Evolutionary conservation across 176 grass and related monocot genomes (phyloP).

Genomic region (Triticum monococcum): DNA sequence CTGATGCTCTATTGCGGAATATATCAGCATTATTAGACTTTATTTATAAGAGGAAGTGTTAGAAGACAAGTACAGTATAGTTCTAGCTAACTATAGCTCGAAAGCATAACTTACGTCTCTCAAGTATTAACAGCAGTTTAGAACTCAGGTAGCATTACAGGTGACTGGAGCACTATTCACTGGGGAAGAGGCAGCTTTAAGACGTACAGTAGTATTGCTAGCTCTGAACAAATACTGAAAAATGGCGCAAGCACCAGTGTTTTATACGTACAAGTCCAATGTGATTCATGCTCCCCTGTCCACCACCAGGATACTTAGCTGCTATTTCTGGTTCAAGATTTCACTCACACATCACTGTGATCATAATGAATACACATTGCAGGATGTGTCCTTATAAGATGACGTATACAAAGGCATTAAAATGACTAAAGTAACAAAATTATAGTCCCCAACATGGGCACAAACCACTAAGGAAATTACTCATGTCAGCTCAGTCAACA

Average conservation of each 20-base stretch:
- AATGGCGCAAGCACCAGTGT: neutral
- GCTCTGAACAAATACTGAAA: neutral
- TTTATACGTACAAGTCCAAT: neutral
- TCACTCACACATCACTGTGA: neutral
- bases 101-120: neutral
- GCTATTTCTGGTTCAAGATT: neutral
- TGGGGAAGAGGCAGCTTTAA: neutral
- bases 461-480: no score
- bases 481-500: no score
- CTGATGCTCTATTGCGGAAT: no score
- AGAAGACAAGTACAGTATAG: no score
- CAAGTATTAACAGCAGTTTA: neutral
- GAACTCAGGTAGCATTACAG: neutral
- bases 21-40: no score
- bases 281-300: neutral
- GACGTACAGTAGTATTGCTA: neutral
- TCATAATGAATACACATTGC: neutral
- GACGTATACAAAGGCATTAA: no score
- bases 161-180: neutral
- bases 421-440: no score
- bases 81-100: no score
- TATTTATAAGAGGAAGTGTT: no score
- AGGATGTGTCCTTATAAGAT: neutral
- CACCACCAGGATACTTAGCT: neutral
- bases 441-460: no score